Base-by-base conservation (phyloP, 2,329 filamentous ascomycete species). In the Alternaria triticimaculans region DNA sequence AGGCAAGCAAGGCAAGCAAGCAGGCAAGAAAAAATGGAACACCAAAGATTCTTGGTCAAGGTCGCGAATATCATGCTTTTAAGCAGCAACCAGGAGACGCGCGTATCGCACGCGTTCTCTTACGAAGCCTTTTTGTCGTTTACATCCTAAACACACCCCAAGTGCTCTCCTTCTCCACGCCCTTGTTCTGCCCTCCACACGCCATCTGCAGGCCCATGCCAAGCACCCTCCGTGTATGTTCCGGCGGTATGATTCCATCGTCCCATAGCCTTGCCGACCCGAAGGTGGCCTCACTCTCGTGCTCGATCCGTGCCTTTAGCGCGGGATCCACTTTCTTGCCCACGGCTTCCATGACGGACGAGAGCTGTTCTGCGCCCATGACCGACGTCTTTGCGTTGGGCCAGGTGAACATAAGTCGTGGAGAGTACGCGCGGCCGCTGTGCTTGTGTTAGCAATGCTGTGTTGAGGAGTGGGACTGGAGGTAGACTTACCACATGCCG, bases 331-430 rank as follows among this genome's bases (percentile, higher is more conserved):
- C 90, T 63, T 88, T 88, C 81, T 92, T 92, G 9, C 95, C 94
- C 0, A 99, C 95, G 2, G 94, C 92, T 82, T 94, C 92, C 96
- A 99, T 98, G 65, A 99, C 96, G 5, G 91, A 88, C 8, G 91
- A 90, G 37, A 99, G 85, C 83, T 98, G 95, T 82, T 97, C 95
- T 44, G 92, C 87, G 20, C 96, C 96, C 96, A 99, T 99, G 72
- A 99, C 94, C 30, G 92, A 93, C 55, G 97, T 93, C 76, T 92
- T 92, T n/a, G 96, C 94, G 72, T 97, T 97, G 44, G 96, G 96
- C 96, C 96, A 99, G 86, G 95, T 96, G 89, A 93, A 97, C 64
- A 98, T 82, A 80, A 98, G 93, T 12, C 94, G 86, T 0, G 95
- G 95, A n/a, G 88, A 89, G 81, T 97, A 99, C 2, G 96, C 95